A percentile compares a stretch with the other conserved stretches of the same genome.
These are phyloP conservation scores for Drechslerella stenobrocha DNA, from an alignment of 2,329 filamentous ascomycete species.

Conservation along the genomic window DNA sequence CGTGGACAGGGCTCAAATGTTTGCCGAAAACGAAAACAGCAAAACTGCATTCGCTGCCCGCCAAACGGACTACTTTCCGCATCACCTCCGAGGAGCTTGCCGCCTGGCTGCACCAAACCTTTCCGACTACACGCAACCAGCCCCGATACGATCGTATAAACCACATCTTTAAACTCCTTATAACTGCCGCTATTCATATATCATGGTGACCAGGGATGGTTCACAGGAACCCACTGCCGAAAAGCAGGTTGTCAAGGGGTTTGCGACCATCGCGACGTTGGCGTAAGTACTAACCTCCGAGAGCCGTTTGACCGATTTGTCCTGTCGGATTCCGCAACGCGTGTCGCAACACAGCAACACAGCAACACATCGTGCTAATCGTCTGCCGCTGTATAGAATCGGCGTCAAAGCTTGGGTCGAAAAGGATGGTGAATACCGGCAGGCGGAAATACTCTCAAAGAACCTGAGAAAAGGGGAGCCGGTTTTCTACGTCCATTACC, in stretches of 20 bases:
- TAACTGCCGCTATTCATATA: conserved; percentile 3
- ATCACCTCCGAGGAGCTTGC: conserved; percentile 33
- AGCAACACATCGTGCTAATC: conserved; percentile 51
- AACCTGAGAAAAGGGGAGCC: conserved; percentile 84
- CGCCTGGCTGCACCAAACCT: conserved; percentile 1
- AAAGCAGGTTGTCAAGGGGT: conserved; percentile 46
- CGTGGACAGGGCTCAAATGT: not conserved
- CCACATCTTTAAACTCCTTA: not conserved
- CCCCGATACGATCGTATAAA: conserved; percentile 5
- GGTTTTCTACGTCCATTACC: conserved; percentile 94
- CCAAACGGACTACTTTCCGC: conserved; percentile 21
- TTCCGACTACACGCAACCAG: not conserved
- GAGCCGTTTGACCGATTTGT: conserved; percentile 56
- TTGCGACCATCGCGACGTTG: conserved; percentile 46
- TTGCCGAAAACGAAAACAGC: conserved; percentile 3
- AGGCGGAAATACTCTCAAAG: conserved; percentile 95
- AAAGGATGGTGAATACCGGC: conserved; percentile 81
- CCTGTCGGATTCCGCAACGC: conserved; percentile 49
- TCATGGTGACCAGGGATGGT: conserved; percentile 41
- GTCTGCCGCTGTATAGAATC: conserved; percentile 59
- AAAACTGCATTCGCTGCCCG: conserved; percentile 1
- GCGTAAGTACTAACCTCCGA: conserved; percentile 44
- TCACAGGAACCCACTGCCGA: conserved; percentile 39
- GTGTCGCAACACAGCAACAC: conserved; percentile 33
- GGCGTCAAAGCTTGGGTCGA: conserved; percentile 70